Conservation (phyloP, 164 flowering plant species). For the Tetracentron sinense region DNA sequence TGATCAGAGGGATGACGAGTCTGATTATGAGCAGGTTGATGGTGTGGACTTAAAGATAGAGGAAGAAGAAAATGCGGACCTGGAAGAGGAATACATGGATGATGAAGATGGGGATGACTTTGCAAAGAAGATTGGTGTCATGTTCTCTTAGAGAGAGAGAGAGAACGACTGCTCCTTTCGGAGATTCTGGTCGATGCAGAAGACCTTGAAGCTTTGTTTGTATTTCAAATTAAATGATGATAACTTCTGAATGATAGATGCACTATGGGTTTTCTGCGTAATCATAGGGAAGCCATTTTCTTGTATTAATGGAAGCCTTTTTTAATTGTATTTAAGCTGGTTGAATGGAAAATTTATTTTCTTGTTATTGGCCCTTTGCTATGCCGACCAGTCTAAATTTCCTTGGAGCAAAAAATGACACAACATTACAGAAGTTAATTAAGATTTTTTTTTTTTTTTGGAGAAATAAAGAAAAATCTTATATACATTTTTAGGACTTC, state of each 20-base stretch:
- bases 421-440: too few relatives aligned
- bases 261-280: constrained; percentile 8
- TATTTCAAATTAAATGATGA: too few relatives aligned
- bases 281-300: background rate
- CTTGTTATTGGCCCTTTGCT: too few relatives aligned
- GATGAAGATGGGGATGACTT: constrained; percentile 81
- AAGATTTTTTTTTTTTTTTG: too few relatives aligned
- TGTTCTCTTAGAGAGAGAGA: constrained; percentile 20
- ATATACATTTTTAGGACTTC: too few relatives aligned
- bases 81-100: constrained; percentile 55
- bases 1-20: constrained; percentile 52
- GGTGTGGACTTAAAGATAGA: constrained; percentile 51
- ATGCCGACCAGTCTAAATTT: too few relatives aligned
- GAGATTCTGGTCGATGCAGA: too few relatives aligned
- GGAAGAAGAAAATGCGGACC: constrained; percentile 57
- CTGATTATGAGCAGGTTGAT: constrained; percentile 47
- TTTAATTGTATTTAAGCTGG: constrained; percentile 9
- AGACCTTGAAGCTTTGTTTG: too few relatives aligned
- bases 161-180: too few relatives aligned
- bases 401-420: too few relatives aligned
- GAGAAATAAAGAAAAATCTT: too few relatives aligned
- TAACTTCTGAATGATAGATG: too few relatives aligned
- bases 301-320: constrained; percentile 14
- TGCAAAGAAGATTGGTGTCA: constrained; percentile 71
- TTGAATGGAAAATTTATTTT: constrained; percentile 11